Evolutionary conservation across 2,329 filamentous ascomycete genomes (phyloP), one percentile per base, ranked within the genome.

Genomic region (Chrysosphaeria jannelii): DNA sequence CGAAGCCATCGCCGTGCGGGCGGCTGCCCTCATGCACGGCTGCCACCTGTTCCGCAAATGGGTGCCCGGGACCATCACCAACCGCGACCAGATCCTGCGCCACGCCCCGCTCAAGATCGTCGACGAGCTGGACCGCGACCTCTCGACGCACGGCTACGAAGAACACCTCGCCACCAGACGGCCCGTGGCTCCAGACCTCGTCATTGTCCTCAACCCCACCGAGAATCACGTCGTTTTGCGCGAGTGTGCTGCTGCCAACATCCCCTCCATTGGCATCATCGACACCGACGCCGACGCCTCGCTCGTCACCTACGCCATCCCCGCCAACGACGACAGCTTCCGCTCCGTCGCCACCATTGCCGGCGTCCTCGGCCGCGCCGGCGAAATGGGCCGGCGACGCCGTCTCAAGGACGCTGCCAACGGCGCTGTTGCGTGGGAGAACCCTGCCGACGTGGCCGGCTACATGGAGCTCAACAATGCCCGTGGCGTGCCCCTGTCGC

Each of bases 291-390:
- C 66, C 3, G 72, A 93, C 44, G 75, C 85, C 1, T 75, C 75
- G 1, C 81, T 74, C 62, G 78, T 93, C 23, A 93, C 85, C 4
- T 97, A 97, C 40, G 72, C 74, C 9, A 91, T 97, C 34, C 85
- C 85, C 2, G 76, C 76, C 23, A 97, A 97, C 42, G 85, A 97
- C 39, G 85, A 97, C 53, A 78, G 78, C 59, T 45, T 90, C 33
- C 69, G 85, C 29, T 67, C 68, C 32, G 58, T 78, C 23, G 62
- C 69, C 34, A 55, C 91, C 29, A 74, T 97, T 34, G 71, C 67
- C 4, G 78, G 78, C 25, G 67, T 85, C 2, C 53, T 97, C 18
- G 81, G 79, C 19, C 60, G 70, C 24, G 85, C 85, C 1, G 85
- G 74, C 7, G 52, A 89, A 46, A 51, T 58, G 24, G 85, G 85